Conservation (phyloP, 2,329 filamentous ascomycete genomes). For the Bipolaris victoriae region DNA sequence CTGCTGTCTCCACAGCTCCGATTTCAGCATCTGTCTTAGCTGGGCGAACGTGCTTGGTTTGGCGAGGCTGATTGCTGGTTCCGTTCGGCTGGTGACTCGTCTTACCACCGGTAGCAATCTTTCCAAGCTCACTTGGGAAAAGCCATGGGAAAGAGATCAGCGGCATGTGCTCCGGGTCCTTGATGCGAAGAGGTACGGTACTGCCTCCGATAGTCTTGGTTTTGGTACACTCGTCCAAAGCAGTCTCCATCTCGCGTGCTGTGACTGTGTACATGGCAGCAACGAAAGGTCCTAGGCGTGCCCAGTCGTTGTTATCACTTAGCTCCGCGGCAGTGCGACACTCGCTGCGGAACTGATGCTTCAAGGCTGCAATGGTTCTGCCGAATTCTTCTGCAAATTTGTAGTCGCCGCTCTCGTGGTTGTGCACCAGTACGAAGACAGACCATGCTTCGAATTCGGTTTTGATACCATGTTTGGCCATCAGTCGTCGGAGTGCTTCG, state of each 20-base stretch:
- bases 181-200: constrained; percentile 46
- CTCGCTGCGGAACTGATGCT: constrained; percentile 69
- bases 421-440: constrained; percentile 79
- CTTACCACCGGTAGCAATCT: constrained; percentile 62
- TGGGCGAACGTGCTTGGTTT: constrained; percentile 11
- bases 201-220: constrained; percentile 49
- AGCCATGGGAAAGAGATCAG: constrained; percentile 96
- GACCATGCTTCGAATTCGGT: constrained; percentile 95
- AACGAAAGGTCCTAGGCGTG: constrained; percentile 70
- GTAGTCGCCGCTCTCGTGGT: constrained; percentile 76
- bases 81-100: constrained; percentile 1
- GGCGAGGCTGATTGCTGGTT: constrained; percentile 1
- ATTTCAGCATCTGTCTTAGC: neutral
- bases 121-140: constrained; percentile 74
- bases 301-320: constrained; percentile 33
- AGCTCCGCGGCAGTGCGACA: constrained; percentile 69
- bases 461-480: constrained; percentile 80
- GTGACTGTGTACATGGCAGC: constrained; percentile 90
- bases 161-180: constrained; percentile 67
- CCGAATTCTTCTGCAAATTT: constrained; percentile 86
- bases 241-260: constrained; percentile 68
- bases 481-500: constrained; percentile 73
- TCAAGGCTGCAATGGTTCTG: constrained; percentile 68
- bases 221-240: constrained; percentile 59
- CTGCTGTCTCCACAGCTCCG: constrained; percentile 38